Percentiles rank a stretch among this genome's conserved stretches.
phyloP scores from a whole-genome alignment of 805 yeast genomes.

The Kluyveromyces nonfermentans region DNA sequence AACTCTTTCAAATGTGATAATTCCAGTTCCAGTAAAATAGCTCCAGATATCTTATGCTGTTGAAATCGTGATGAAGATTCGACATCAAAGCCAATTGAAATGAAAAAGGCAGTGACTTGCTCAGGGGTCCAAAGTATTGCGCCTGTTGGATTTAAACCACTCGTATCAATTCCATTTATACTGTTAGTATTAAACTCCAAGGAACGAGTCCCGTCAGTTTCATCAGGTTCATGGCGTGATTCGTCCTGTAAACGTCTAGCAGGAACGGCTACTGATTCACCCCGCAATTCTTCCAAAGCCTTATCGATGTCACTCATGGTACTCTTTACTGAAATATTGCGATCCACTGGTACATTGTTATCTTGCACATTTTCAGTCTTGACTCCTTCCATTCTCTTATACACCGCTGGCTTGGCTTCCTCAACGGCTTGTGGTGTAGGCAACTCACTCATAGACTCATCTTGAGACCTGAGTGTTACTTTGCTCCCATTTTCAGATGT shows the following conservation, averaged over 20 bases:
- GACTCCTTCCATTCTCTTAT: conserved; percentile 2
- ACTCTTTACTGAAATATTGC: conserved; percentile 36
- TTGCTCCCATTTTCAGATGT: conserved; percentile 14
- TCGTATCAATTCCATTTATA: conserved; percentile 16
- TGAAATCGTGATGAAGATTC: conserved; percentile 72
- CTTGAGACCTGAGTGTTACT: conserved; percentile 11
- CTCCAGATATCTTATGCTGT: conserved; percentile 82
- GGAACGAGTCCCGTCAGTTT: conserved; percentile 9
- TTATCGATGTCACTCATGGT: conserved; percentile 66
- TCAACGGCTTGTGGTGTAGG: conserved; percentile 23
- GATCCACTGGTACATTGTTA: conserved; percentile 10
- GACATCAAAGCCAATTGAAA: conserved; percentile 60
- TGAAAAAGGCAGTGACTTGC: conserved; percentile 74
- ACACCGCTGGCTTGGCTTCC: conserved; percentile 13
- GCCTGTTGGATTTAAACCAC: conserved; percentile 37
- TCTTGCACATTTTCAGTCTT: not conserved
- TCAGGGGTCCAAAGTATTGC: conserved; percentile 72
- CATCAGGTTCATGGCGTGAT: conserved; percentile 3
- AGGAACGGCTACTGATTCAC: conserved; percentile 14
- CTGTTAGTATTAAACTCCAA: conserved; percentile 7
- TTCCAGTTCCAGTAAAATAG: conserved; percentile 76
- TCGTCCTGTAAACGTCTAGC: conserved; percentile 14
- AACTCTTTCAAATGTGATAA: conserved; percentile 80
- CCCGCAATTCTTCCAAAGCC: conserved; percentile 55
- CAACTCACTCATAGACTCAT: conserved; percentile 17